Percentiles rank a stretch among this genome's conserved stretches.
Evolutionary conservation across 192 early-diverging fungal species (phyloP).

Genomic region (Gonapodya prolifera): DNA sequence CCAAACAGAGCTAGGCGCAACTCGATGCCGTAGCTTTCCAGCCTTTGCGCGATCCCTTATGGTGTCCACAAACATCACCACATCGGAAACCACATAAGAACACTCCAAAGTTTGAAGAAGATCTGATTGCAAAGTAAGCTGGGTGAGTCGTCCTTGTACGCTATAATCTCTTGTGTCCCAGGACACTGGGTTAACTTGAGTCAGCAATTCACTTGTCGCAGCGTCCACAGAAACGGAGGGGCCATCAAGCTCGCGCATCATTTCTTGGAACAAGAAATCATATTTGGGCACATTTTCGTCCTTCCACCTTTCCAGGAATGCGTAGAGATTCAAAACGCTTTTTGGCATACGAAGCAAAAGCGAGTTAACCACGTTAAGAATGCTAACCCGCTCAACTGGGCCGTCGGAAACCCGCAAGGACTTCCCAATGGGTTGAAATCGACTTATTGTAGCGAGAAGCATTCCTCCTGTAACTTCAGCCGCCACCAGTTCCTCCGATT

Average conservation of each 20-base stretch:
- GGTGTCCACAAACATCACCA: constrained; percentile 31
- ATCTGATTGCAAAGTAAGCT: constrained; percentile 43
- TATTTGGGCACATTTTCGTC: constrained; percentile 46
- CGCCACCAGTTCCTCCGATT: not conserved
- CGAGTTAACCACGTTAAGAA: not conserved
- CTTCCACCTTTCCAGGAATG: constrained; percentile 66
- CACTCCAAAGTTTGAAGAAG: constrained; percentile 48
- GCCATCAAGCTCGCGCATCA: constrained; percentile 52
- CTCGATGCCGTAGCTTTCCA: constrained; percentile 7
- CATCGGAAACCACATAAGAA: constrained; percentile 38
- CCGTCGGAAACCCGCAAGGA: not conserved
- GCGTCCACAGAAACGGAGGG: not conserved
- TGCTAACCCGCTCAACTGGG: not conserved
- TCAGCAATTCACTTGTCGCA: not conserved
- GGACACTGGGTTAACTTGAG: not conserved
- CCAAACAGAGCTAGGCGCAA: constrained; percentile 15
- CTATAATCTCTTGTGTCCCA: not conserved
- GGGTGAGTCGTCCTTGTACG: constrained; percentile 18
- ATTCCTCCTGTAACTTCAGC: not conserved
- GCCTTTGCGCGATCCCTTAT: not conserved
- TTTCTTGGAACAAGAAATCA: constrained; percentile 55
- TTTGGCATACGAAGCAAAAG: constrained; percentile 28
- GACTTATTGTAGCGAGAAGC: not conserved
- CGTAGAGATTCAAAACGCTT: constrained; percentile 57
- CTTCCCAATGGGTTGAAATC: not conserved